Evolutionary conservation across 768 basidiomycete species (phyloP), one percentile per base, ranked within the genome.

Genomic region (Calocybe cyanea): DNA sequence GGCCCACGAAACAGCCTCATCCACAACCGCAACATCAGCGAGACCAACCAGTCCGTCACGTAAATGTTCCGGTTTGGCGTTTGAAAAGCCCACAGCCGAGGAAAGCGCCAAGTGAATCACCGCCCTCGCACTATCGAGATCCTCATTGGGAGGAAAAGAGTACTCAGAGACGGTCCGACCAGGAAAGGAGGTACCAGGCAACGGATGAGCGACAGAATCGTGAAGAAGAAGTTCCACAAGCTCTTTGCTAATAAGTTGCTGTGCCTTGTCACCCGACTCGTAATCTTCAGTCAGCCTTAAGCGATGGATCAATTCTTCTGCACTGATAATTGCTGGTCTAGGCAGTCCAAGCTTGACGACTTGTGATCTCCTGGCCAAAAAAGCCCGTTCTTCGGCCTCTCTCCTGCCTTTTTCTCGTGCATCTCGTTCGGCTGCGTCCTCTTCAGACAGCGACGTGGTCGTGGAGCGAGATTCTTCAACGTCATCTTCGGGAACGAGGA

Each of bases 401-500:
- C 72, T 72, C 37, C 74, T 63, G 23, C 80, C 75, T 58, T 73
- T 78, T 36, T 87, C 57, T 45, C 78, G 75, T 2, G 85, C 87
- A 63, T 98, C 95, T 11, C 94, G 75, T 61, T 95, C 93, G 2
- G 93, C 87, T 0, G 93, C 93, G 64, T 99, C 96, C 63, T 97
- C 92, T 48, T 83, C 87, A 0, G 76, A 67, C 39, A 80, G 45
- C 15, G 47, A 7, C 18, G 40, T 53, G 9, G 31, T 45, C 5
- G 54, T 66, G 10, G 57, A 58, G 4, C 66, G 72, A 1, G 78
- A 85, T 14, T 80, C 78, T 15, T 86, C 85, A 9, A 80, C 87
- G 42, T 92, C 88, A 14, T 92, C 88, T 54, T 95, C 94, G 2
- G 90, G 91, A 7, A 95, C 83, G 34, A 94, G 77, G 37, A 99